A percentile compares a stretch with the other conserved stretches of the same genome.
Evolutionary conservation across 75 land plant species (phyloP).

Genomic region (Pinus taeda): DNA sequence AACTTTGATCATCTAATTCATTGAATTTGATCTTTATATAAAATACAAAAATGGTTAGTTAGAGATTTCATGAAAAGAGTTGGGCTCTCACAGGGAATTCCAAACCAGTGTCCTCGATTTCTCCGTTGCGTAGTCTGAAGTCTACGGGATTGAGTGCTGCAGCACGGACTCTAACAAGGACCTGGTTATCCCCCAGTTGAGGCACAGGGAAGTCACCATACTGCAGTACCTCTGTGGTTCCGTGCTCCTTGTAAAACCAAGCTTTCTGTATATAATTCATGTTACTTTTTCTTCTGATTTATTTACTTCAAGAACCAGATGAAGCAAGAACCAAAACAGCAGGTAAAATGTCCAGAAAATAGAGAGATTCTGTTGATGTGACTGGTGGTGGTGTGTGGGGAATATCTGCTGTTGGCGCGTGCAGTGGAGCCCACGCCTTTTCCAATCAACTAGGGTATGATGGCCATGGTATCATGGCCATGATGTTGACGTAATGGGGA

Average conservation of each 20-base stretch:
- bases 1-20: not conserved
- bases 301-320: not conserved
- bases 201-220: conserved; percentile 34
- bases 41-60: not conserved
- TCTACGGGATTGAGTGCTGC: conserved; percentile 49
- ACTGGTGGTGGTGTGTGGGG: conserved; percentile 5
- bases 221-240: conserved; percentile 33
- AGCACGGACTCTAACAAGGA: conserved; percentile 39
- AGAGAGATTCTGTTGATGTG: not conserved
- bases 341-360: not conserved
- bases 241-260: conserved; percentile 40
- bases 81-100: conserved; percentile 39
- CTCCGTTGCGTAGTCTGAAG: conserved; percentile 36
- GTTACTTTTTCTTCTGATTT: too few relatives aligned
- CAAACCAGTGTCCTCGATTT: conserved; percentile 28
- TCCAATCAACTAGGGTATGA: not conserved
- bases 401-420: not conserved
- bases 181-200: conserved; percentile 25
- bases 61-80: not conserved
- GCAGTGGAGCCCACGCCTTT: not conserved
- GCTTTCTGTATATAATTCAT: conserved; percentile 24
- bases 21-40: not conserved
- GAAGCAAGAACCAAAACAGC: not conserved
- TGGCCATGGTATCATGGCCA: not conserved
- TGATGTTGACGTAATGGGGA: not conserved